Percentiles rank a stretch among this genome's conserved stretches.
Conservation (phyloP, 2,329 filamentous ascomycete species). For the Colletotrichum lentis region DNA sequence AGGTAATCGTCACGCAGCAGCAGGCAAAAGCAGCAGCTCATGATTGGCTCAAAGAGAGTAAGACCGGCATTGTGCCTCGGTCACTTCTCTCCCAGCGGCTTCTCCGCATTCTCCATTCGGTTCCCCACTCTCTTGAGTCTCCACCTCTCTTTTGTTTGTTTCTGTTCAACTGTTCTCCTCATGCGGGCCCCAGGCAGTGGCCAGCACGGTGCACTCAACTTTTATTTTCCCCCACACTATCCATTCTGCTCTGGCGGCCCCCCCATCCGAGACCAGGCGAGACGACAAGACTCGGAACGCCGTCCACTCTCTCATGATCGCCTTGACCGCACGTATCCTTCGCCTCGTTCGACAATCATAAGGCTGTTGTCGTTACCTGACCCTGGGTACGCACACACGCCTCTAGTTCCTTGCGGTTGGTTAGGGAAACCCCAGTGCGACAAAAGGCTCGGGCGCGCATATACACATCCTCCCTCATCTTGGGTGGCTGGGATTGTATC, state of each 20-base stretch:
- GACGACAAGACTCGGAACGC: neutral
- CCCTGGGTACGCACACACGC: neutral
- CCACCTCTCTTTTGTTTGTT: neutral
- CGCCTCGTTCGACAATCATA: neutral
- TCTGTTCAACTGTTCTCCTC: neutral
- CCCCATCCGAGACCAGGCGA: neutral
- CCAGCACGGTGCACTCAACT: neutral
- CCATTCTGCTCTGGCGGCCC: conserved; percentile 13
- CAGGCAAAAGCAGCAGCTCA: too few species aligned
- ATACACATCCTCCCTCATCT: neutral
- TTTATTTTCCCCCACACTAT: conserved; percentile 33
- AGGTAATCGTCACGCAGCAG: neutral
- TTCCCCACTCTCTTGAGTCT: neutral
- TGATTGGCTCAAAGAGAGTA: too few species aligned
- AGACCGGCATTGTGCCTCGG: neutral
- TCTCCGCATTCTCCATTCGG: conserved; percentile 27
- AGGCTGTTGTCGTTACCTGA: neutral
- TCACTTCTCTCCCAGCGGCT: conserved; percentile 4
- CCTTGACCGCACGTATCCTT: neutral
- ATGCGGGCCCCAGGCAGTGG: neutral
- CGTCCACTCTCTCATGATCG: neutral
- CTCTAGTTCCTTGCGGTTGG: neutral
- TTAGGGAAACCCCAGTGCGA: too few species aligned
- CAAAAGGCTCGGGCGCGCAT: too few species aligned
- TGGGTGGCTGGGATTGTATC: neutral